Base-by-base conservation (phyloP, 2,329 filamentous ascomycete species). In the Microcyclosporella mali region DNA sequence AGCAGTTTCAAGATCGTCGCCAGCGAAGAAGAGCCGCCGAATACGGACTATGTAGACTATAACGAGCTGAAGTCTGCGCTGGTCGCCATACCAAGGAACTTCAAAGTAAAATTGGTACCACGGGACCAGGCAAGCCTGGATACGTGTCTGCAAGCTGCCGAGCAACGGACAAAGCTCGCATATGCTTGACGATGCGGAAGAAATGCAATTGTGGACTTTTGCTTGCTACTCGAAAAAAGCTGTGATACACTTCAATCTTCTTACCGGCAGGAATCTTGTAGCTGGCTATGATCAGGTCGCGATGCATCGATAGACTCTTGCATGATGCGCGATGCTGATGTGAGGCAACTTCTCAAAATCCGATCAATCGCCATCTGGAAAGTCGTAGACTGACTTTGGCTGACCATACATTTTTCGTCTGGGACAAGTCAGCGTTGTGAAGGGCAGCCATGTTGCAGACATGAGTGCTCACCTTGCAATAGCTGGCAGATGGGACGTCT, bases 11-110 rank as follows among this genome's bases (percentile, higher is more conserved):
- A 65, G 49, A 71, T 76, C 41, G 67, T 75, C 25, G 66, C 75
- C 17, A 69, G 66, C 51, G 64, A 71, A 38, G 53, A 57, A 0
- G 61, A 70, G 33, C 76, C 77, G 0, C 77, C 77, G 0, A 80
- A 78, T 49, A 79, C 76, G 0, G 75, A 80, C 54, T 80, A 80
- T 47, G 71, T 80, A 3, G 76, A 81, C 4, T 80, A 80, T 52
- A 81, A 80, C 50, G 69, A 74, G 52, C 72, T 78, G 52, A 79
- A 80, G 60, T 72, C 70, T 1, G 77, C 77, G 0, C 52, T 81
- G 27, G 77, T 80, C 10, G 77, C 78, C 0, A 79, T 81, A 38
- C 78, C 77, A 1, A 61, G 70, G 33, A 70, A 77, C 33, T 81
- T 80, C 57, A 77, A 76, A 52, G 70, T 79, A 4, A 73, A 65